Conservation (phyloP, 169 alveolate species). For the Plasmodium adleri region DNA sequence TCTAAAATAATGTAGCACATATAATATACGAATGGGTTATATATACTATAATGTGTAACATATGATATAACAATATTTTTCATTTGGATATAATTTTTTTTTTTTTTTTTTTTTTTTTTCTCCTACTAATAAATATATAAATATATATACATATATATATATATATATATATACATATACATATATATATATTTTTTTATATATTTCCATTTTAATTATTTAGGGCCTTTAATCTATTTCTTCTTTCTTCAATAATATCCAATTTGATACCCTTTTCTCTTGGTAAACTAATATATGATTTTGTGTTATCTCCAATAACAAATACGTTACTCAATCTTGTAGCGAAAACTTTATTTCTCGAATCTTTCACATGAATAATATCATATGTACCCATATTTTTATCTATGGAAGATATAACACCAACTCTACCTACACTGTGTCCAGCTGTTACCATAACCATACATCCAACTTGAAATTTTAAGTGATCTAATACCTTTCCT, state of each 20-base stretch:
- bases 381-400: conserved; percentile 98
- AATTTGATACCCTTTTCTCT: conserved; percentile 94
- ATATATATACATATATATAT: too few species aligned
- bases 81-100: too few species aligned
- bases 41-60: too few species aligned
- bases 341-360: conserved; percentile 95
- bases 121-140: too few species aligned
- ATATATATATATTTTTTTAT: too few species aligned
- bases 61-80: too few species aligned
- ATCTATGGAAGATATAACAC: conserved; percentile 95
- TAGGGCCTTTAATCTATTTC: conserved; percentile 83
- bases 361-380: conserved; percentile 96
- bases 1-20: too few species aligned
- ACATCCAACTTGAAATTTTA: conserved; percentile 96
- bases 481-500: conserved; percentile 95
- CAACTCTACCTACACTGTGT: conserved; percentile 99
- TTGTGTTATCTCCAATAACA: conserved; percentile 96
- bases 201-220: conserved; percentile 18
- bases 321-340: conserved; percentile 97
- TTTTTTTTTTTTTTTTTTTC: too few species aligned
- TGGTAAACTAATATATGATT: conserved; percentile 95
- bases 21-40: too few species aligned
- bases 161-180: too few species aligned
- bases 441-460: conserved; percentile 97
- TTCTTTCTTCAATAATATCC: conserved; percentile 93